These are phyloP conservation scores for Penicillium carneum DNA, from an alignment of 2,329 filamentous ascomycete species.

Conservation along the genomic window DNA sequence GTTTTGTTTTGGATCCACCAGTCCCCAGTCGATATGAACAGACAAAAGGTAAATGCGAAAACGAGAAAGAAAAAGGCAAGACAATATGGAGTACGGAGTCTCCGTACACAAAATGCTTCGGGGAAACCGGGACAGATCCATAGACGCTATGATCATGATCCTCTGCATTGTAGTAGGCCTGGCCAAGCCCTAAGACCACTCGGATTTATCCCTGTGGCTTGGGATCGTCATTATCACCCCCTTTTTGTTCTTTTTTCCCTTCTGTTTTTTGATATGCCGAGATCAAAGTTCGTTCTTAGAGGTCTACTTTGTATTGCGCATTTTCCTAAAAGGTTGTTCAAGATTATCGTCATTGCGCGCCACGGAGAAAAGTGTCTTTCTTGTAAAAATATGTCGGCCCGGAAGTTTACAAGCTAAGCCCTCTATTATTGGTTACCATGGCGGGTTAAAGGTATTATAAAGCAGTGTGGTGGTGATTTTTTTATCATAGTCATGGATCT, in stretches of 20 bases:
- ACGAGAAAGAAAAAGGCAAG: neutral
- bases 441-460: neutral
- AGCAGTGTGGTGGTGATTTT: neutral
- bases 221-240: slow-evolving; percentile 25
- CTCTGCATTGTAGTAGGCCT: slow-evolving; percentile 17
- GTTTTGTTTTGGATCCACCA: neutral
- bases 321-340: slow-evolving; percentile 22
- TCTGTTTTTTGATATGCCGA: slow-evolving; percentile 17
- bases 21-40: neutral
- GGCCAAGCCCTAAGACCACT: slow-evolving; percentile 20
- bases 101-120: neutral
- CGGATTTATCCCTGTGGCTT: slow-evolving; percentile 27
- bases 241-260: neutral
- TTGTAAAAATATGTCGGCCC: slow-evolving; percentile 1
- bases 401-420: neutral
- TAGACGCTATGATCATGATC: slow-evolving; percentile 26
- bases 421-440: neutral
- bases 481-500: neutral
- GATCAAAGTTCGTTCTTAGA: slow-evolving; percentile 21
- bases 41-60: neutral
- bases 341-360: slow-evolving; percentile 13
- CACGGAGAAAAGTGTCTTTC: neutral
- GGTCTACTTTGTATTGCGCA: slow-evolving; percentile 16
- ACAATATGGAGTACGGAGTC: neutral
- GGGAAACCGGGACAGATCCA: slow-evolving; percentile 1